These are phyloP conservation scores for Yamadazyma akitaensis DNA, from an alignment of 805 yeast genomes.

Conservation along the genomic window DNA sequence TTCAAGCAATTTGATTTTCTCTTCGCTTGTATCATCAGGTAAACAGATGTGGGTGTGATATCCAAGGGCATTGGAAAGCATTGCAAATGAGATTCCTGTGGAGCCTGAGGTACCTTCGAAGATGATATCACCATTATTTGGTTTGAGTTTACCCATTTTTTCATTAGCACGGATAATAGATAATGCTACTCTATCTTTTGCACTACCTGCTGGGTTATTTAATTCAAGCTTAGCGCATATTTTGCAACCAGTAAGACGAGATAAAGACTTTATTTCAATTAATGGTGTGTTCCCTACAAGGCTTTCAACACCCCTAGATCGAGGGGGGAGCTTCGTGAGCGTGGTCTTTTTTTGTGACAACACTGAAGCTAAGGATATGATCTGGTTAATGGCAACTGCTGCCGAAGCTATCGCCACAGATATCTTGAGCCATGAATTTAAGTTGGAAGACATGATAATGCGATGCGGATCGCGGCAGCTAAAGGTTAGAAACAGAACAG, in stretches of 20 bases:
- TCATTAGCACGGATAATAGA: conserved; percentile 77
- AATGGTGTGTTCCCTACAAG: conserved; percentile 90
- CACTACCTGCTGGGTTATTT: conserved; percentile 90
- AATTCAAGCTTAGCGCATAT: conserved; percentile 85
- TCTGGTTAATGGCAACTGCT: neutral
- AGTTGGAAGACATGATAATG: neutral
- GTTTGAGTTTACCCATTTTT: conserved; percentile 50
- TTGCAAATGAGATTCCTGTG: conserved; percentile 91
- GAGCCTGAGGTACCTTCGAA: conserved; percentile 97
- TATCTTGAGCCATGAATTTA: conserved; percentile 1
- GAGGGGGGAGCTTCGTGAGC: conserved; percentile 18
- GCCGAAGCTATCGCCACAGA: conserved; percentile 4
- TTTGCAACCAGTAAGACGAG: conserved; percentile 71
- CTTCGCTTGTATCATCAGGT: conserved; percentile 89
- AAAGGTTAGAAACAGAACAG: no score
- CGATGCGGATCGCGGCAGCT: neutral
- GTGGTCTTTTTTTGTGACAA: neutral
- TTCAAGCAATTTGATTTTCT: conserved; percentile 68
- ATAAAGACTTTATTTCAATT: conserved; percentile 67
- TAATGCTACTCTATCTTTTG: conserved; percentile 90
- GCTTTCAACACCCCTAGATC: conserved; percentile 60
- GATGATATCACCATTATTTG: conserved; percentile 64
- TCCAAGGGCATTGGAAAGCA: conserved; percentile 85
- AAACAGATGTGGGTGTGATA: conserved; percentile 89
- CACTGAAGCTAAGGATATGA: neutral